Percentiles rank a stretch among this genome's conserved stretches.
Evolutionary conservation across 768 basidiomycete species (phyloP).

Genomic region (Floccularia luteovirens): DNA sequence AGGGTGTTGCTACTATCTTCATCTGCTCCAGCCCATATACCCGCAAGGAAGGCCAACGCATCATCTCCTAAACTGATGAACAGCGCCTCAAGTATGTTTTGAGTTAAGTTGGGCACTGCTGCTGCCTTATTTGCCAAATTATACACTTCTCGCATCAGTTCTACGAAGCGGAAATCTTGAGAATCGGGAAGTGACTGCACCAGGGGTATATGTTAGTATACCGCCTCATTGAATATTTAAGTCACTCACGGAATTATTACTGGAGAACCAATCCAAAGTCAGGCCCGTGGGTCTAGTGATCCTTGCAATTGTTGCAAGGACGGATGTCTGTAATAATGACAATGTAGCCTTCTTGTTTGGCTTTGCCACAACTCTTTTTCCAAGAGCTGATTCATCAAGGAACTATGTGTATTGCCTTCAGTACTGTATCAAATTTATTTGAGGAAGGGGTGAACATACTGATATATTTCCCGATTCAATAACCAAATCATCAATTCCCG

Average conservation of each 20-base stretch:
- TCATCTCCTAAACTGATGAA: constrained; percentile 66
- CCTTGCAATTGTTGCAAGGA: constrained; percentile 42
- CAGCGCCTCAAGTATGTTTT: constrained; percentile 50
- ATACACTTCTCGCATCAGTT: constrained; percentile 63
- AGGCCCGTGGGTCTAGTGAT: constrained; percentile 36
- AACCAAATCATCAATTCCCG: constrained; percentile 34
- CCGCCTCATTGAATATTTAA: not conserved
- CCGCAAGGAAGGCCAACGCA: constrained; percentile 74
- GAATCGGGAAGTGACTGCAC: constrained; percentile 7
- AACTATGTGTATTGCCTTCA: too few species aligned
- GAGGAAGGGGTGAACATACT: too few species aligned
- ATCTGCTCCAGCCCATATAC: constrained; percentile 43
- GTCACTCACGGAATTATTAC: constrained; percentile 23
- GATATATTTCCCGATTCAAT: too few species aligned
- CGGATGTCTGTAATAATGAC: constrained; percentile 48
- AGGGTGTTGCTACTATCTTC: constrained; percentile 14
- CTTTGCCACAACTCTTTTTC: constrained; percentile 45
- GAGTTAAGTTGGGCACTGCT: constrained; percentile 40
- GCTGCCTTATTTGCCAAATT: constrained; percentile 51
- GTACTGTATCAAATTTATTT: too few species aligned
- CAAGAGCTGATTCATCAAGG: too few species aligned
- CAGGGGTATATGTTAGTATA: constrained; percentile 1
- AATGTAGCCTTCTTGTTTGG: constrained; percentile 51
- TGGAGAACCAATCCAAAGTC: constrained; percentile 45
- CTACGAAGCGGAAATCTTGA: constrained; percentile 36